Conservation (phyloP, 176 grass and related monocot species). For the Musa schizocarpa region DNA sequence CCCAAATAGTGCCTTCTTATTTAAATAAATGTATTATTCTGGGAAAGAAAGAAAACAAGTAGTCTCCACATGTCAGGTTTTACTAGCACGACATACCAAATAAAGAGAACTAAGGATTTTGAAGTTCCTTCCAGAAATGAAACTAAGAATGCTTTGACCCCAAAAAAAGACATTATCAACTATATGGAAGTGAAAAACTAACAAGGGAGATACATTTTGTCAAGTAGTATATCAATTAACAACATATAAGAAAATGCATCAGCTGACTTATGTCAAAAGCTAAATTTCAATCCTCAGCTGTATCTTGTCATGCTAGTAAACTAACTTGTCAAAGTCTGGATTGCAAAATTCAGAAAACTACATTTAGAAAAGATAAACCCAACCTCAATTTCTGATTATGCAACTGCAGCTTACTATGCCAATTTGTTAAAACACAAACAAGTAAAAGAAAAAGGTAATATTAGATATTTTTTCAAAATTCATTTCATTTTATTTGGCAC, state of each 20-base stretch:
- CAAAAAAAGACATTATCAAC: not conserved
- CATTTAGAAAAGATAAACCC: not conserved
- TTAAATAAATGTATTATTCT: not conserved
- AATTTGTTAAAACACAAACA: too few relatives aligned
- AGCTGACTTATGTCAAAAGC: not conserved
- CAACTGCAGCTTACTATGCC: too few relatives aligned
- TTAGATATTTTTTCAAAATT: too few relatives aligned
- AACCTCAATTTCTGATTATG: too few relatives aligned
- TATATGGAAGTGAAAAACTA: not conserved
- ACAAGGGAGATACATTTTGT: not conserved
- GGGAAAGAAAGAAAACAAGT: too few relatives aligned
- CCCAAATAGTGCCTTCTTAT: not conserved
- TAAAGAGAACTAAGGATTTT: too few relatives aligned
- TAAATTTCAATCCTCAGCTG: not conserved
- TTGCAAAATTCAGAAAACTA: not conserved
- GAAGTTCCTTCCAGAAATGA: too few relatives aligned
- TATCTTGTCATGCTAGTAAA: not conserved
- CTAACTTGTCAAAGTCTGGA: not conserved
- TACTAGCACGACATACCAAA: too few relatives aligned
- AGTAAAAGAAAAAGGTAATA: too few relatives aligned
- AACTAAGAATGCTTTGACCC: not conserved
- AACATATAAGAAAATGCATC: not conserved
- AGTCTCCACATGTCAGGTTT: too few relatives aligned
- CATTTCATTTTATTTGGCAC: not conserved
- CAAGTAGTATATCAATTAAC: not conserved